A percentile compares a stretch with the other conserved stretches of the same genome.
Evolutionary conservation across 163 green algal species (phyloP).

Genomic region (Scenedesmus sp.): DNA sequence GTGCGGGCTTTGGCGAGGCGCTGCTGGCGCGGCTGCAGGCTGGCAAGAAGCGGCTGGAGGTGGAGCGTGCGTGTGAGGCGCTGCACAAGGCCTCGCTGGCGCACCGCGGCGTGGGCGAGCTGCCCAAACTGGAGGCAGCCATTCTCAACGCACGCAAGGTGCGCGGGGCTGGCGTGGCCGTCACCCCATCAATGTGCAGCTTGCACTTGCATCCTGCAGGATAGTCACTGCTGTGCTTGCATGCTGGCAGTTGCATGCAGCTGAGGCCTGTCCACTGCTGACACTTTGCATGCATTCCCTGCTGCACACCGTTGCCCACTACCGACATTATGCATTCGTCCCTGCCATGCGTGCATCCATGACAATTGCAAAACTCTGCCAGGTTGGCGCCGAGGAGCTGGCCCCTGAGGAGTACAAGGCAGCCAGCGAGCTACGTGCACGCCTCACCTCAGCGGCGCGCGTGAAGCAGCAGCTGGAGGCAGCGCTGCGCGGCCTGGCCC

Average conservation of each 20-base stretch:
- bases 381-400: conserved; percentile 80
- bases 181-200: background rate
- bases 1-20: conserved; percentile 17
- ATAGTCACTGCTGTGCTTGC: background rate
- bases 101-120: conserved; percentile 69
- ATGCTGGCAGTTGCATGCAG: background rate
- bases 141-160: conserved; percentile 83
- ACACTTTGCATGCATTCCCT: no score
- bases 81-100: conserved; percentile 68
- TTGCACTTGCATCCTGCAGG: background rate
- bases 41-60: conserved; percentile 72
- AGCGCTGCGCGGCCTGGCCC: conserved; percentile 58
- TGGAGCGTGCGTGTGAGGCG: conserved; percentile 74
- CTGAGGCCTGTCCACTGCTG: background rate
- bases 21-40: conserved; percentile 43
- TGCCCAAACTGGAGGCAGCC: conserved; percentile 80
- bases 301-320: background rate
- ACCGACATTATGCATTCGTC: background rate
- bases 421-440: conserved; percentile 69
- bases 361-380: background rate
- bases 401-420: conserved; percentile 73
- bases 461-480: conserved; percentile 62
- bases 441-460: conserved; percentile 66
- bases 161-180: background rate
- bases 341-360: background rate